Percentiles rank a stretch among this genome's conserved stretches.
These are phyloP conservation scores for Entonaema liquescens DNA, from an alignment of 495 filamentous ascomycete species.

Conservation along the genomic window DNA sequence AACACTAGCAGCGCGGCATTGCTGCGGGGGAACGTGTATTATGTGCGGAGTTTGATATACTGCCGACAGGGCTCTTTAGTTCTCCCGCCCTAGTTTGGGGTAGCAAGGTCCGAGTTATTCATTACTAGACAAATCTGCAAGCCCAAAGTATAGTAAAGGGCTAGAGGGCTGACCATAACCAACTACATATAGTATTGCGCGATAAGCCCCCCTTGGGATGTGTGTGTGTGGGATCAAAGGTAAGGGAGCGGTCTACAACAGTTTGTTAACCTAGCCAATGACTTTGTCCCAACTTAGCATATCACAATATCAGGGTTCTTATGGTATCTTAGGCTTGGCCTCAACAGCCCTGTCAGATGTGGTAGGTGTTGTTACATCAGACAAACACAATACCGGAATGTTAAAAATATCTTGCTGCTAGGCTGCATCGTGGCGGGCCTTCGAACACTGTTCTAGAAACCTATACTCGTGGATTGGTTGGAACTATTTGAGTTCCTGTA, in stretches of 20 bases:
- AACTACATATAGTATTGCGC: neutral
- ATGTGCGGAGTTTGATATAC: constrained; percentile 31
- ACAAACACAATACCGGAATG: constrained; percentile 10
- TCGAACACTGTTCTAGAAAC: constrained; percentile 37
- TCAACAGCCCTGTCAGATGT: constrained; percentile 15
- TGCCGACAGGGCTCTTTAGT: constrained; percentile 17
- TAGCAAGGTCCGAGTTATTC: constrained; percentile 2
- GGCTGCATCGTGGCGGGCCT: constrained; percentile 17
- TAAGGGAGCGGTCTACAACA: constrained; percentile 14
- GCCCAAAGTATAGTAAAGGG: constrained; percentile 7
- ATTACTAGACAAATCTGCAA: constrained; percentile 33
- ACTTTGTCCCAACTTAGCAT: neutral
- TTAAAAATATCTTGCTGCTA: constrained; percentile 19
- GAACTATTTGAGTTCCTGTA: constrained; percentile 8
- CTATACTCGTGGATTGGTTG: neutral
- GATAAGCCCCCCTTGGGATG: neutral
- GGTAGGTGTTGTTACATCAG: constrained; percentile 18
- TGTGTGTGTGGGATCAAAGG: constrained; percentile 17
- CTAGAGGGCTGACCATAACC: constrained; percentile 10
- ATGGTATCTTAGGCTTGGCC: constrained; percentile 30
- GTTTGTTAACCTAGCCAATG: constrained; percentile 14
- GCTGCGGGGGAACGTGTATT: constrained; percentile 24
- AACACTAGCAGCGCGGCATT: constrained; percentile 24
- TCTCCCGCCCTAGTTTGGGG: neutral
- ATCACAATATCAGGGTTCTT: constrained; percentile 30